Conservation (phyloP, 2,329 filamentous ascomycete species). For the Zasmidium citrigriseum region DNA sequence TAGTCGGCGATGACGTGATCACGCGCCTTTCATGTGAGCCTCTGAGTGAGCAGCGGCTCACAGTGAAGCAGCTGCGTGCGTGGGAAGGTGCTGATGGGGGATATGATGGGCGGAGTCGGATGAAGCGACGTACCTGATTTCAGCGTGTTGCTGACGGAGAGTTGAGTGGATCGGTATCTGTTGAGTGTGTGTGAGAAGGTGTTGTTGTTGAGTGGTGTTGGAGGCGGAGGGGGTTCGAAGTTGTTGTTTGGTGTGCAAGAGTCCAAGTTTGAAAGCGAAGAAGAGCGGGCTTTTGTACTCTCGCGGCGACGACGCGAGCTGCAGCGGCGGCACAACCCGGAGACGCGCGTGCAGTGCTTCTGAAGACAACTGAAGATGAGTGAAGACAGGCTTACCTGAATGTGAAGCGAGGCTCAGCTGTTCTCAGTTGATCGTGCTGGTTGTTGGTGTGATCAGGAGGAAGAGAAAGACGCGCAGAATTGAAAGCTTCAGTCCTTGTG, state of each 20-base stretch:
- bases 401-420: no score
- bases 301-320: no score
- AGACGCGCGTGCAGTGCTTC: neutral
- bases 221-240: neutral
- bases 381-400: no score
- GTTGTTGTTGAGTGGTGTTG: conserved; percentile 1
- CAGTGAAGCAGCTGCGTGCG: neutral
- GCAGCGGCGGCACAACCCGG: no score
- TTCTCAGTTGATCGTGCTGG: no score
- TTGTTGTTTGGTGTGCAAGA: neutral
- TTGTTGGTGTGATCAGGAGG: no score
- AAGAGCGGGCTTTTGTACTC: conserved; percentile 3
- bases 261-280: neutral
- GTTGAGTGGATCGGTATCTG: neutral
- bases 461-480: no score
- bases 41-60: neutral
- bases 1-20: neutral
- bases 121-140: conserved; percentile 9
- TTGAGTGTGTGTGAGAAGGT: conserved; percentile 5
- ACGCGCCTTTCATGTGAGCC: neutral
- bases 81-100: neutral
- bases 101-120: neutral
- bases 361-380: no score
- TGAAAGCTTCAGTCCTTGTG: no score
- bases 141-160: conserved; percentile 7